Evolutionary conservation across 2,329 filamentous ascomycete genomes (phyloP).

Genomic region (Orbilia javanica): DNA sequence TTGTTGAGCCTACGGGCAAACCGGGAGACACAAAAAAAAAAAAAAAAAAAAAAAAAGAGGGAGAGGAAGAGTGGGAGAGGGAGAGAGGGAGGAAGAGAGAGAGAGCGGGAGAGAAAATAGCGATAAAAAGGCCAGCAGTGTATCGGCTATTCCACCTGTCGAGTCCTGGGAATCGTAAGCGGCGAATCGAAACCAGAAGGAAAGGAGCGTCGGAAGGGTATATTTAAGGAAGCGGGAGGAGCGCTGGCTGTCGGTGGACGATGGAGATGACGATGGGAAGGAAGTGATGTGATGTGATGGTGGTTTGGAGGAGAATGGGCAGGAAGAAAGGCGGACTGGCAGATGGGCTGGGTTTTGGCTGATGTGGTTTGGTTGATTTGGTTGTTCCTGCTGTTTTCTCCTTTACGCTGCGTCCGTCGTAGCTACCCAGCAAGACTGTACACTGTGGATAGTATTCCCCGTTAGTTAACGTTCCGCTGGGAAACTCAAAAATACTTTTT

Average conservation of each 20-base stretch:
- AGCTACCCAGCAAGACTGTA: not conserved
- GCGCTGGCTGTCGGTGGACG: slow-evolving; percentile 8
- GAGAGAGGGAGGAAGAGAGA: no score
- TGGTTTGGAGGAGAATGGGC: not conserved
- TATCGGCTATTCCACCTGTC: slow-evolving; percentile 55
- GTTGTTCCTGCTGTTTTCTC: slow-evolving; percentile 43
- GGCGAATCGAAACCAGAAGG: slow-evolving; percentile 10
- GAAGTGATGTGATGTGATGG: not conserved
- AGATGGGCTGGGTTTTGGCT: not conserved
- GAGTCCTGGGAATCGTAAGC: slow-evolving; percentile 19
- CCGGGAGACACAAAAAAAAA: no score
- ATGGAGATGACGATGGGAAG: not conserved
- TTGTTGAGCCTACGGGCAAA: slow-evolving; percentile 18
- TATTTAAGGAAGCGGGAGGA: not conserved
- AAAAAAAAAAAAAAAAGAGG: slow-evolving; percentile 19
- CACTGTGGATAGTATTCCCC: not conserved
- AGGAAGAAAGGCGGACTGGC: not conserved
- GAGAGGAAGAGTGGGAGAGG: no score
- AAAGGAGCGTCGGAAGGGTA: slow-evolving; percentile 44
- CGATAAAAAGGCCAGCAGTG: slow-evolving; percentile 56
- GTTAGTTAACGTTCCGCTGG: slow-evolving; percentile 51
- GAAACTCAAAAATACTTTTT: slow-evolving; percentile 54
- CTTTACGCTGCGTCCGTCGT: slow-evolving; percentile 34
- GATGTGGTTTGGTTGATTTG: slow-evolving; percentile 45
- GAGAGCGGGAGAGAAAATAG: slow-evolving; percentile 40